Evolutionary conservation across 192 early-diverging fungal genomes (phyloP).

Genomic region (Entrophospora sp.): DNA sequence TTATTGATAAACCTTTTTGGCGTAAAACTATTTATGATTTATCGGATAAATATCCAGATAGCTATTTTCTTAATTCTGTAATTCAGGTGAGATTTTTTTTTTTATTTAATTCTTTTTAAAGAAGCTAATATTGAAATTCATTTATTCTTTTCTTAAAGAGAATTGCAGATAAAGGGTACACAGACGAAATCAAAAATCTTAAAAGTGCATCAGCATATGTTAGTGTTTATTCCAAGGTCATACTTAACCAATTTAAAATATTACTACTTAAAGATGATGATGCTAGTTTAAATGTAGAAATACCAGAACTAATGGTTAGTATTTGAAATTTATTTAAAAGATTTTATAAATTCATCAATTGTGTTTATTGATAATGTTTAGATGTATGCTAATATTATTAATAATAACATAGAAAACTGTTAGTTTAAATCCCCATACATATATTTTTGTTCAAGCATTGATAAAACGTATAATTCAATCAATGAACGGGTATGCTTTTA

Average conservation of each 20-base stretch:
- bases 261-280: constrained; percentile 51
- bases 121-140: background rate
- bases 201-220: constrained; percentile 59
- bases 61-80: constrained; percentile 51
- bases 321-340: background rate
- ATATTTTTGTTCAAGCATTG: constrained; percentile 12
- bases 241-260: constrained; percentile 52
- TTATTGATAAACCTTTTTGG: constrained; percentile 56
- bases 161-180: constrained; percentile 55
- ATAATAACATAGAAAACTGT: background rate
- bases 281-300: constrained; percentile 39
- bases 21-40: constrained; percentile 59
- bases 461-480: background rate
- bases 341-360: background rate
- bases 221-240: constrained; percentile 53
- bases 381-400: no score
- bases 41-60: constrained; percentile 52
- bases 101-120: background rate
- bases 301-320: constrained; percentile 40
- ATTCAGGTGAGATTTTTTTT: constrained; percentile 38
- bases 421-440: background rate
- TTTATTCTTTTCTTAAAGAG: constrained; percentile 22
- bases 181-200: constrained; percentile 55
- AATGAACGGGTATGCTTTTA: background rate
- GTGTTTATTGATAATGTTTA: no score